Evolutionary conservation across 768 basidiomycete genomes (phyloP).

Genomic region (Auriculariales sp.): DNA sequence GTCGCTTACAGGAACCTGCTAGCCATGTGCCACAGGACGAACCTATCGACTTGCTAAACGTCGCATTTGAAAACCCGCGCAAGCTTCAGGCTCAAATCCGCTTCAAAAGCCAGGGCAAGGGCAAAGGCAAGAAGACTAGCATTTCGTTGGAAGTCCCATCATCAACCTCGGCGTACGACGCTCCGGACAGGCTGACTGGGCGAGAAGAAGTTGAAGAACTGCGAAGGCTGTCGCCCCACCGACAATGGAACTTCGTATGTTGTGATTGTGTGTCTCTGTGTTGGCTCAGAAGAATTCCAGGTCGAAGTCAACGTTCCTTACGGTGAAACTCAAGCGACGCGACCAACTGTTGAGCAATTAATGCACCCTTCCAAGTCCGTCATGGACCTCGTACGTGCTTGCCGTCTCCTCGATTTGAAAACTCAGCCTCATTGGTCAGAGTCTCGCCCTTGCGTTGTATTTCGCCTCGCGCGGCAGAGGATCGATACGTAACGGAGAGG

Average conservation of each 20-base stretch:
- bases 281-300: conserved; percentile 24
- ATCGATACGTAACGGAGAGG: conserved; percentile 22
- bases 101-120: conserved; percentile 31
- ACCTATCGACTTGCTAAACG: conserved; percentile 84
- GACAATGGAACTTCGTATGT: conserved; percentile 80
- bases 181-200: conserved; percentile 82
- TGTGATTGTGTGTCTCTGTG: not conserved
- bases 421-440: conserved; percentile 30
- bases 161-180: conserved; percentile 36
- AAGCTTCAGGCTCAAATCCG: conserved; percentile 38
- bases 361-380: conserved; percentile 75
- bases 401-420: not conserved
- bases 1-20: conserved; percentile 1
- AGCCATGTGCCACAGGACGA: conserved; percentile 65
- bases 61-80: conserved; percentile 92
- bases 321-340: conserved; percentile 52
- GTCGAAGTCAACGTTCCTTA: conserved; percentile 80
- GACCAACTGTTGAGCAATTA: conserved; percentile 40
- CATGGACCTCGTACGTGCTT: conserved; percentile 69
- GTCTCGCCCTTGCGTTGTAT: conserved; percentile 80
- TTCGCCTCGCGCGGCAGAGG: conserved; percentile 83
- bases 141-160: not conserved
- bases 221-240: conserved; percentile 52
- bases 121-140: conserved; percentile 5
- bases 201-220: conserved; percentile 68